Conservation (phyloP, 179 eudicot genomes). For the Beta lomatogona region DNA sequence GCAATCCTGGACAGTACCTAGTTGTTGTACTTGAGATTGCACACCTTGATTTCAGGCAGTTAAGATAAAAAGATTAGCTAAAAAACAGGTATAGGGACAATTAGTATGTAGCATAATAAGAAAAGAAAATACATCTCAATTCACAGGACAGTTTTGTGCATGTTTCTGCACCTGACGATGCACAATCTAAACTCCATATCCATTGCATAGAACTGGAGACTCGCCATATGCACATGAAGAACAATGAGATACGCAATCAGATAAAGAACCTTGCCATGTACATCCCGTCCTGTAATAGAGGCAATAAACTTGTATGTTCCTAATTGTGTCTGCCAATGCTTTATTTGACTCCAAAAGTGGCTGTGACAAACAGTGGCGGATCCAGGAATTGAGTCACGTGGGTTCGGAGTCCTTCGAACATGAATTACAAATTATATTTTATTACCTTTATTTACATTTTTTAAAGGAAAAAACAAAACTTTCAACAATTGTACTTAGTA, state of each 20-base stretch:
- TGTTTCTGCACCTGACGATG: conserved; percentile 97
- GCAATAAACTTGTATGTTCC: conserved; percentile 75
- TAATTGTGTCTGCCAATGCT: conserved; percentile 74
- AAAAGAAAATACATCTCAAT: conserved; percentile 27
- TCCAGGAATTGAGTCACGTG: too few relatives aligned
- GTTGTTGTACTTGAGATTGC: too few relatives aligned
- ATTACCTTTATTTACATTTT: too few relatives aligned
- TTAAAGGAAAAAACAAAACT: too few relatives aligned
- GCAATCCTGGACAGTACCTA: too few relatives aligned
- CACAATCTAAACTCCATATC: conserved; percentile 78
- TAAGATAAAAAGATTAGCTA: conserved; percentile 38
- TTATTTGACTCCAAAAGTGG: conserved; percentile 50
- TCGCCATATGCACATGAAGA: conserved; percentile 81
- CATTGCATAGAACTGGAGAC: conserved; percentile 86
- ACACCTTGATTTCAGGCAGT: too few relatives aligned
- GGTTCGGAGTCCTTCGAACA: too few relatives aligned
- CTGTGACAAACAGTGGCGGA: too few relatives aligned
- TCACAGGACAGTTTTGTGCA: conserved; percentile 79
- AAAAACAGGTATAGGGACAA: neutral
- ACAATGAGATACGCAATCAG: conserved; percentile 73
- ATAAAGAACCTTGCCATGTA: conserved; percentile 83
- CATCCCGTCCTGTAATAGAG: conserved; percentile 91
- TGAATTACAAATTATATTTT: too few relatives aligned
- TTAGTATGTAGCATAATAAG: neutral
- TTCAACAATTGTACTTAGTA: too few relatives aligned